Conservation (phyloP, 371 early-diverging fungal species). For the Circinella minor region DNA sequence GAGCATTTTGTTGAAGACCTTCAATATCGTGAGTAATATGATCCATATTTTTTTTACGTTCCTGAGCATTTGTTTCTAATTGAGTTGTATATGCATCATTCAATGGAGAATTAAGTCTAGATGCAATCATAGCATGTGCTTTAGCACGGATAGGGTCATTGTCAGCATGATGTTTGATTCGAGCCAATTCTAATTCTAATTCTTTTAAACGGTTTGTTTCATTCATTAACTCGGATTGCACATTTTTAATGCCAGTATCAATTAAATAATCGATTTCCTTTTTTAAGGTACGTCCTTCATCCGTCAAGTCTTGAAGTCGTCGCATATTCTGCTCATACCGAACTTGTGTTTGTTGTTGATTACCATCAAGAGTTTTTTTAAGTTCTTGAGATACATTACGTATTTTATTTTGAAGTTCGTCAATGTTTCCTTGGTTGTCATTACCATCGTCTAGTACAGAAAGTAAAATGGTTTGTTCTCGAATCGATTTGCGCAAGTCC, state of each 20-base stretch:
- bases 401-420: slow-evolving; percentile 38
- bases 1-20: slow-evolving; percentile 6
- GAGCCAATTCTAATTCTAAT: slow-evolving; percentile 20
- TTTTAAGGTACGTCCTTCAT: slow-evolving; percentile 30
- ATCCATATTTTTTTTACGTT: neutral
- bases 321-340: slow-evolving; percentile 40
- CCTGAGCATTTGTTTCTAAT: neutral
- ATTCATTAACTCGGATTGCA: slow-evolving; percentile 19
- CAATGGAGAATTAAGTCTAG: neutral
- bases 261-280: slow-evolving; percentile 46
- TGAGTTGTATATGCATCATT: neutral
- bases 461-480: slow-evolving; percentile 28
- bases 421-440: slow-evolving; percentile 1
- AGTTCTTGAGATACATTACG: slow-evolving; percentile 26
- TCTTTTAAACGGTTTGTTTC: slow-evolving; percentile 32
- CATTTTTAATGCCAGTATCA: slow-evolving; percentile 26
- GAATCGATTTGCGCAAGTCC: slow-evolving; percentile 24
- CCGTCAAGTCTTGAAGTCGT: slow-evolving; percentile 36
- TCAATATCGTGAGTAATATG: slow-evolving; percentile 2
- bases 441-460: slow-evolving; percentile 15
- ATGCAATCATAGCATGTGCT: slow-evolving; percentile 7
- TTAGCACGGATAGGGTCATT: neutral
- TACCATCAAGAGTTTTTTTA: slow-evolving; percentile 6
- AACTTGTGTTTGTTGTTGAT: slow-evolving; percentile 21
- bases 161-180: slow-evolving; percentile 6